These are phyloP conservation scores for Diaporthe sp. DNA, from an alignment of 2,329 filamentous ascomycete species.

Conservation along the genomic window DNA sequence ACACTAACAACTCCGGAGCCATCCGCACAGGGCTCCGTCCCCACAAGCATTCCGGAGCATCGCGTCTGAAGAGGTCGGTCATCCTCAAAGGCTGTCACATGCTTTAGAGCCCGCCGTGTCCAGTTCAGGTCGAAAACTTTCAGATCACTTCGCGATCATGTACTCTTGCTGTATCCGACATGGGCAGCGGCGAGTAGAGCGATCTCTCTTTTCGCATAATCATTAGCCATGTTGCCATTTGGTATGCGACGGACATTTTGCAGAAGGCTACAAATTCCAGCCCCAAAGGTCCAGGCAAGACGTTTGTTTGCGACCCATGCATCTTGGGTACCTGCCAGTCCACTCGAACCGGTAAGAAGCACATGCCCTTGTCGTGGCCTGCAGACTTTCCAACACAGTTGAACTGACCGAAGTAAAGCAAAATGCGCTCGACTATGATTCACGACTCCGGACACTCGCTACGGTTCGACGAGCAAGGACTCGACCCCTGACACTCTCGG, in stretches of 20 bases:
- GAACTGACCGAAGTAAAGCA: neutral
- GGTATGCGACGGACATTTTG: neutral
- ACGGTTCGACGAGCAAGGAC: neutral
- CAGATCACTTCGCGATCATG: neutral
- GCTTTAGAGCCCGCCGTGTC: neutral
- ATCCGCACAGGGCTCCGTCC: neutral
- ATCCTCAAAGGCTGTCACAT: neutral
- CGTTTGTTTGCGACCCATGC: neutral
- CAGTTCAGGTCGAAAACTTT: neutral
- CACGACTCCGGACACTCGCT: neutral
- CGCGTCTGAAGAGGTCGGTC: neutral
- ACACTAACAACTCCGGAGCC: neutral
- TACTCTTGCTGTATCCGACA: neutral
- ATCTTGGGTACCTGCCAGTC: slow-evolving; percentile 3
- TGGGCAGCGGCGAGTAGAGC: neutral
- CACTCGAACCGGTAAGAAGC: neutral
- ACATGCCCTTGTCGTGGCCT: rapidly evolving
- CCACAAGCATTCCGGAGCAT: neutral
- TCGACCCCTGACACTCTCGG: slow-evolving; percentile 80
- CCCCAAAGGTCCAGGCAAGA: neutral
- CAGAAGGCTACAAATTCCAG: neutral
- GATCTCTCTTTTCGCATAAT: neutral
- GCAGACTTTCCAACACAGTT: no score
- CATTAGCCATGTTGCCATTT: neutral
- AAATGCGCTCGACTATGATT: slow-evolving; percentile 5